Base-by-base conservation (phyloP, 2,329 filamentous ascomycete genomes). In the Pseudofabraea citricarpa region DNA sequence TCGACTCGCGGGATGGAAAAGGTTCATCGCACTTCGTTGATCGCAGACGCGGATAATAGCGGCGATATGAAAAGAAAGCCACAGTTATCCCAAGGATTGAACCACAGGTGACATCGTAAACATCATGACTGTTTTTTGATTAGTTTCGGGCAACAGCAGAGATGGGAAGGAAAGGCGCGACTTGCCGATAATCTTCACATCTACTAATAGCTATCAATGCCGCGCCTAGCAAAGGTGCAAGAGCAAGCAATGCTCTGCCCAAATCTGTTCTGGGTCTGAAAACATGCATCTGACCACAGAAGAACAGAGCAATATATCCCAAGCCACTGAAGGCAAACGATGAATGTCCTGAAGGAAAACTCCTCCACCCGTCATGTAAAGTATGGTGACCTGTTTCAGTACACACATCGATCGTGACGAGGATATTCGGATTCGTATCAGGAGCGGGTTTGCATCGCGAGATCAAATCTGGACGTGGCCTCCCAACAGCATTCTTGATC, bases 361-460 rank as follows among this genome's bases (percentile, higher is more conserved):
- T 87, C 32, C 88, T 79, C 83, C 87, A 91, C 13, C 87, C 88
- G 55, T 94, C 88, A 50, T 93, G 84, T 4, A 94, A 73, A 2
- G 71, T 71, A 60, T 87, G 83, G 47, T 79, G 76, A 55, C 81
- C 64, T 2, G 78, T 75, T 56, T 90, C 75, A 9, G 85, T 90
- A 69, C 88, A 94, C 3, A 90, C 77, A 23, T 78, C 73, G 39
- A 83, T 77, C 13, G 75, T 79, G 27, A 86, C 81, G 2, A 85
- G 71, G 4, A 65, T 62, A 43, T 75, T 58, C 5, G 59, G 60
- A 31, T 73, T 68, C 2, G 77, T 77, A 24, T 64, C 69, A 0
- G 59, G 23, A 0, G 57, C 67, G 1, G 93, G 90, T 51, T 86
- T 83, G 67, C 93, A 98, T 27, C 93, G 82, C n/a, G 85, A 81